phyloP scores from a whole-genome alignment of 441 rosid species.

The Mallotus japonicus region DNA sequence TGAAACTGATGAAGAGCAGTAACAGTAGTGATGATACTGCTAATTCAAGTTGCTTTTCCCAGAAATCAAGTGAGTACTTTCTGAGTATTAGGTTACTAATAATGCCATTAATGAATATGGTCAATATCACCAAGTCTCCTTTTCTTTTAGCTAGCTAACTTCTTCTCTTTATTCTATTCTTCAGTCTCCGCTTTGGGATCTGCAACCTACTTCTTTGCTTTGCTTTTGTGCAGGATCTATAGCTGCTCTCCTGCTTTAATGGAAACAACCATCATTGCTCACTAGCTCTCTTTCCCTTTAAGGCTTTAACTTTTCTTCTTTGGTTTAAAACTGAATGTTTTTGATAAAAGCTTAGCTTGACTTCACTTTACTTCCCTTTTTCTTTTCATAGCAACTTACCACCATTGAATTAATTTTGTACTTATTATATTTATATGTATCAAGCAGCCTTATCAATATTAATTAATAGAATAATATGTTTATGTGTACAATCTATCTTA shows the following conservation, averaged over 20 bases:
- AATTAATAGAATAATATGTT: not conserved
- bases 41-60: slow-evolving; percentile 47
- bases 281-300: slow-evolving; percentile 1
- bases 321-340: slow-evolving; percentile 2
- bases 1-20: slow-evolving; percentile 29
- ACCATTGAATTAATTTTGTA: not conserved
- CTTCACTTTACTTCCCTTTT: slow-evolving; percentile 1
- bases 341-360: slow-evolving; percentile 1
- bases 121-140: not conserved
- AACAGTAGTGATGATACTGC: not conserved
- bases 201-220: slow-evolving; percentile 18
- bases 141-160: no score
- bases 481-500: not conserved
- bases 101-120: not conserved
- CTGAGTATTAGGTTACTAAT: no score
- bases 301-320: slow-evolving; percentile 11
- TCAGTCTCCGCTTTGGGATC: slow-evolving; percentile 37
- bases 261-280: slow-evolving; percentile 26
- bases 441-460: not conserved
- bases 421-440: not conserved
- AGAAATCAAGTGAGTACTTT: slow-evolving; percentile 45
- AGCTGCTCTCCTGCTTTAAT: slow-evolving; percentile 27
- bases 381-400: not conserved
- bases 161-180: slow-evolving; percentile 27
- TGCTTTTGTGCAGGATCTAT: slow-evolving; percentile 6